Evolutionary conservation across 805 yeast genomes (phyloP).

Genomic region (Blastobotrys peoriensis): DNA sequence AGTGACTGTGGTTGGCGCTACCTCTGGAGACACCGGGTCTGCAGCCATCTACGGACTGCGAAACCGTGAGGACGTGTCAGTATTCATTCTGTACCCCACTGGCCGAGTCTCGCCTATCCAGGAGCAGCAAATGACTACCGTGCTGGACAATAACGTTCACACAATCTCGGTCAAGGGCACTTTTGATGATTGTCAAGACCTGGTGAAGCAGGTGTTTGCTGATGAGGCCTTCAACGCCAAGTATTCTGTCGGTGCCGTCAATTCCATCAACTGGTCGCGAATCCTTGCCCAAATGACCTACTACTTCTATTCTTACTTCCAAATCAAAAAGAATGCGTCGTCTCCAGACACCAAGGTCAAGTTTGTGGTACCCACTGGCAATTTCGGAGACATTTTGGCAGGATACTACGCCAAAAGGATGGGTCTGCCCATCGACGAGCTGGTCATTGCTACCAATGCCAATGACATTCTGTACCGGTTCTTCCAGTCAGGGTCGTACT

Average conservation of each 20-base stretch:
- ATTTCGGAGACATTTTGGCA: conserved; percentile 96
- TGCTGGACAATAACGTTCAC: conserved; percentile 85
- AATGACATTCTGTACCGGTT: conserved; percentile 94
- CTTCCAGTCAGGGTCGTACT: conserved; percentile 78
- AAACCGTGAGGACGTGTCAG: conserved; percentile 96
- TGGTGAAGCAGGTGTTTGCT: conserved; percentile 88
- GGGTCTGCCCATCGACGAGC: conserved; percentile 87
- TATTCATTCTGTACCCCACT: conserved; percentile 91
- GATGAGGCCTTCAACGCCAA: conserved; percentile 80
- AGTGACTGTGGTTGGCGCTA: conserved; percentile 97
- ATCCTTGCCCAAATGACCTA: conserved; percentile 96
- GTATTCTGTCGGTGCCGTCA: conserved; percentile 95
- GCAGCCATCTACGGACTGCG: conserved; percentile 98
- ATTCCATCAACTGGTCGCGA: conserved; percentile 99
- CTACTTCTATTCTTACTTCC: conserved; percentile 89
- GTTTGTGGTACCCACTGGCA: conserved; percentile 95
- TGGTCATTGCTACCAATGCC: conserved; percentile 92
- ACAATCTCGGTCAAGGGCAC: conserved; percentile 93
- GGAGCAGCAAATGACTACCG: conserved; percentile 98
- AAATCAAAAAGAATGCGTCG: conserved; percentile 35
- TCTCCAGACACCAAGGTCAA: conserved; percentile 38
- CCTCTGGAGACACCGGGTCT: conserved; percentile 98
- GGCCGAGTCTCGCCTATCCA: conserved; percentile 97
- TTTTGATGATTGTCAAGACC: conserved; percentile 97
- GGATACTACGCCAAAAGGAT: conserved; percentile 91